Evolutionary conservation across 495 filamentous ascomycete genomes (phyloP), one percentile per base, ranked within the genome.

Genomic region (Physcia stellaris): DNA sequence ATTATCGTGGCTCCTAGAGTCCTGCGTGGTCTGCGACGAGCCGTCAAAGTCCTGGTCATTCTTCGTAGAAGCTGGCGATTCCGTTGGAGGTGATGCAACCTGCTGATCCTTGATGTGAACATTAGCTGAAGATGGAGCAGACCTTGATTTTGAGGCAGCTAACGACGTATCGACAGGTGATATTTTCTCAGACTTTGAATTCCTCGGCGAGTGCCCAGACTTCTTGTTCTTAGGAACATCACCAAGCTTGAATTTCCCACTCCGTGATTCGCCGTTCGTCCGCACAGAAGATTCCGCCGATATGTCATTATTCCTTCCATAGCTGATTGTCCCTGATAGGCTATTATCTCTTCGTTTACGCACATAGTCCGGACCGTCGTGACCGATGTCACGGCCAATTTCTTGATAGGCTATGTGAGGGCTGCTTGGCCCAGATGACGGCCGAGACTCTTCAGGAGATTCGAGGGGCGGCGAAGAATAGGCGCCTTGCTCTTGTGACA

Each of bases 321-420:
- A n/a, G n/a, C n/a, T n/a, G n/a, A n/a, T n/a, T n/a, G n/a, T n/a
- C n/a, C n/a, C n/a, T n/a, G n/a, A n/a, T n/a, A n/a, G n/a, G n/a
- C n/a, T n/a, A n/a, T n/a, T n/a, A n/a, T n/a, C n/a, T n/a, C 35
- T 4, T 37, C 35, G 28, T 27, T 37, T 18, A 23, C 5, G 10
- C 22, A 2, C 35, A 12, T 10, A 13, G 35, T 16, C 15, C 35
- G 35, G 16, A 23, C 18, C n/a, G 35, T 24, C 13, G 24, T 21
- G 12, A 24, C 11, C 4, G 56, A 59, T 5, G 57, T 83, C 74
- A 32, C 83, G 71, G 0, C 76, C 76, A 52, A 86, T 87, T 50
- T 92, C 84, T 55, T 93, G 86, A 54, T 83, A 92, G 26, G 84
- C 83, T 52, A 94, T 93, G 57, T 96, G 86, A 24, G 86, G 83